These are phyloP conservation scores for Aspergillus sp. DNA, from an alignment of 2,329 filamentous ascomycete genomes.

Conservation along the genomic window DNA sequence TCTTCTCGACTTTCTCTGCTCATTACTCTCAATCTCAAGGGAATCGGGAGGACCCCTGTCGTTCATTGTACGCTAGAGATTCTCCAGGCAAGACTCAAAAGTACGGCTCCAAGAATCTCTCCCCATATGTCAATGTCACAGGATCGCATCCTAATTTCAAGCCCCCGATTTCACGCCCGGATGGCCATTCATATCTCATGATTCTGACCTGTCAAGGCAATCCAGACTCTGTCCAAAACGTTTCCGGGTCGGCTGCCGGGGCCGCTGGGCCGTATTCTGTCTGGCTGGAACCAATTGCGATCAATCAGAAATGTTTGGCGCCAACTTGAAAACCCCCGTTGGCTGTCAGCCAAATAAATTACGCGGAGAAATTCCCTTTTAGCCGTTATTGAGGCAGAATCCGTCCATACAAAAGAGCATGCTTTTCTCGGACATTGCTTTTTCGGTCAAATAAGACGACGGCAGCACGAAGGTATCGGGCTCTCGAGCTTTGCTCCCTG, in stretches of 20 bases:
- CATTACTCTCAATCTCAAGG: background rate
- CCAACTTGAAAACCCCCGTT: background rate
- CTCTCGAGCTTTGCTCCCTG: background rate
- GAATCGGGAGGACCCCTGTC: background rate
- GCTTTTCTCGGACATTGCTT: background rate
- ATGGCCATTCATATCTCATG: background rate
- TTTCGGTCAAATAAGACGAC: background rate
- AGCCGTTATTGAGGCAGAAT: constrained; percentile 10
- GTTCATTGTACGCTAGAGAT: background rate
- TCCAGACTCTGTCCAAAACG: background rate
- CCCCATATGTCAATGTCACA: background rate
- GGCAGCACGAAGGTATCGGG: background rate
- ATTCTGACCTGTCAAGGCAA: background rate
- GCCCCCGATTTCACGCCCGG: background rate
- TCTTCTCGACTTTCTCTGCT: background rate
- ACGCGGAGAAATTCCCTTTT: constrained; percentile 5
- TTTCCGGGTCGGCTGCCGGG: constrained; percentile 7
- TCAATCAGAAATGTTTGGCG: constrained; percentile 1
- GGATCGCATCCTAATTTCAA: background rate
- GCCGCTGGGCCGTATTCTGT: constrained; percentile 8
- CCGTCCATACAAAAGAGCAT: constrained; percentile 1
- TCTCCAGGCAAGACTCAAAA: background rate
- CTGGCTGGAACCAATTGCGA: background rate
- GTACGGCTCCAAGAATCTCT: background rate
- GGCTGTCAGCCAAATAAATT: background rate